Evolutionary conservation across 2,329 filamentous ascomycete species (phyloP).

Genomic region (Triangularia setosa): DNA sequence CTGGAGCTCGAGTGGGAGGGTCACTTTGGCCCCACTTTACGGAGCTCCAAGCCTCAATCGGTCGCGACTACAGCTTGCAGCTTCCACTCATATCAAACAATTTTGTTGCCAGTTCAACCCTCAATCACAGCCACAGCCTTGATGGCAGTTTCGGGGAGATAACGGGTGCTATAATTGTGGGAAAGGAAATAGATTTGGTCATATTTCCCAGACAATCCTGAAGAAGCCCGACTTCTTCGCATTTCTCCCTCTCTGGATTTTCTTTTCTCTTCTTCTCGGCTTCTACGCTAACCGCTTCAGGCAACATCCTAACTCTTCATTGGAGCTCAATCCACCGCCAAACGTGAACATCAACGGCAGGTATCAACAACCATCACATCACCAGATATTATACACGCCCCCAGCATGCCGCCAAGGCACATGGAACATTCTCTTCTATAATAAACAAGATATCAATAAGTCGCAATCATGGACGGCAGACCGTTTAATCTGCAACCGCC

Average conservation of each 20-base stretch:
- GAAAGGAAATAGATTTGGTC: no score
- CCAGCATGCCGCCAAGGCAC: neutral
- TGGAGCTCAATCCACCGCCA: neutral
- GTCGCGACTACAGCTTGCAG: neutral
- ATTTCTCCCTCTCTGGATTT: neutral
- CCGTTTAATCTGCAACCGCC: conserved; percentile 61
- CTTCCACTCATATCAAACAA: neutral
- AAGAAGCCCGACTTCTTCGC: neutral
- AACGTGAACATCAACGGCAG: neutral
- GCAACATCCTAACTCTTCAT: neutral
- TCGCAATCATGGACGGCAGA: conserved; percentile 15
- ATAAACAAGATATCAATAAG: neutral
- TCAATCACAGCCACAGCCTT: neutral
- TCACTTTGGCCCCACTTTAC: neutral
- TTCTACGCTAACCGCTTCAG: neutral
- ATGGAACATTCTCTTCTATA: neutral
- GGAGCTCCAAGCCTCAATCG: neutral
- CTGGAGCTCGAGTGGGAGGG: neutral
- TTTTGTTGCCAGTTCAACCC: neutral
- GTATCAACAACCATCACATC: neutral
- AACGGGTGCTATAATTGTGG: neutral
- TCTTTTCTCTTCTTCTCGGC: neutral
- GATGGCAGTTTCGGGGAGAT: neutral
- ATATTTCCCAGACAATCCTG: neutral
- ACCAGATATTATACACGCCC: neutral